A percentile compares a stretch with the other conserved stretches of the same genome.
phyloP scores from a whole-genome alignment of 495 filamentous ascomycete species.

The Trichoderma gamsii region DNA sequence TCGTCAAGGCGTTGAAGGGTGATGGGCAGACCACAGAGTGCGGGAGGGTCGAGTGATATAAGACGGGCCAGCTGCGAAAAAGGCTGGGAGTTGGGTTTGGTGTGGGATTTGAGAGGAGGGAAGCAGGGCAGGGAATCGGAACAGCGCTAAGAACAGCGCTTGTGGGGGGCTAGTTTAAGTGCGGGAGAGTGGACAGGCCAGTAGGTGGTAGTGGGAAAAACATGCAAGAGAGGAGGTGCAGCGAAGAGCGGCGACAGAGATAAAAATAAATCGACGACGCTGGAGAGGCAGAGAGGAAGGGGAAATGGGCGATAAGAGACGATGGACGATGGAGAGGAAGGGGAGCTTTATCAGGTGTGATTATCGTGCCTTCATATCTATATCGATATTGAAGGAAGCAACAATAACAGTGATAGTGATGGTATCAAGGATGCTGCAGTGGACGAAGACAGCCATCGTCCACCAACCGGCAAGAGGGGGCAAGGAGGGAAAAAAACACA shows the following conservation, averaged over 20 bases:
- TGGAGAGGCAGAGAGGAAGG: background rate
- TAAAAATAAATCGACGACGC: conserved; percentile 7
- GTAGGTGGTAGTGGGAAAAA: conserved; percentile 3
- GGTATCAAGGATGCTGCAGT: background rate
- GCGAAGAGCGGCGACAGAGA: background rate
- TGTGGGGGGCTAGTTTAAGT: conserved; percentile 8
- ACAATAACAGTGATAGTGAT: background rate
- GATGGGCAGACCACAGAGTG: background rate
- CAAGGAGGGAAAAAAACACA: background rate
- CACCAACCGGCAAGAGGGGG: background rate
- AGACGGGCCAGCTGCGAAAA: background rate
- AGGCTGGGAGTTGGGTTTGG: background rate
- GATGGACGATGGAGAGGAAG: no score
- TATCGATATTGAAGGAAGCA: background rate
- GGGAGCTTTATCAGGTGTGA: background rate
- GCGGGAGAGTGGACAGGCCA: conserved; percentile 3
- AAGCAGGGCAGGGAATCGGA: background rate
- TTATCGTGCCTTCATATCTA: background rate
- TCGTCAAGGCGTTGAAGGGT: conserved; percentile 14
- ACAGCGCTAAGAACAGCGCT: conserved; percentile 5
- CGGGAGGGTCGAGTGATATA: conserved; percentile 1
- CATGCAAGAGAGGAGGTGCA: background rate
- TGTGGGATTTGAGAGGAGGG: background rate
- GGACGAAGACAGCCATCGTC: background rate
- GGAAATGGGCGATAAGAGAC: background rate